Evolutionary conservation across 2,329 filamentous ascomycete genomes (phyloP).

Genomic region (Fusarium bactridioides): DNA sequence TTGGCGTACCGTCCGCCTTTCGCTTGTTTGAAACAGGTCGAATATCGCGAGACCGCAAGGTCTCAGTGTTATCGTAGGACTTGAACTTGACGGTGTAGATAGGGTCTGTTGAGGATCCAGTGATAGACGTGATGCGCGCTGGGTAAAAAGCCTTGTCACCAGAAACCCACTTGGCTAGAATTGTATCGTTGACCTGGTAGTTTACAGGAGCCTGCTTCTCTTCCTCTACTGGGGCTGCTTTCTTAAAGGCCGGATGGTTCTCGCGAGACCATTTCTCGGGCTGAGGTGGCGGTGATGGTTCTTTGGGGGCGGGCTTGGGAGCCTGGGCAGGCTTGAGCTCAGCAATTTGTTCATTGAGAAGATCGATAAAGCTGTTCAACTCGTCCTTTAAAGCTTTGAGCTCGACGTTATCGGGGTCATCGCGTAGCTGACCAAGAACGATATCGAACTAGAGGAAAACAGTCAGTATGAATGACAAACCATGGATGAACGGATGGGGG

Average conservation of each 20-base stretch:
- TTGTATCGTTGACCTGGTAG: slow-evolving; percentile 88
- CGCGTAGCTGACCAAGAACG: slow-evolving; percentile 76
- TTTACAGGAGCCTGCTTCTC: slow-evolving; percentile 58
- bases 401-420: slow-evolving; percentile 82
- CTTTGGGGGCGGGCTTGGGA: slow-evolving; percentile 55
- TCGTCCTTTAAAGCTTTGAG: slow-evolving; percentile 80
- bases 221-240: slow-evolving; percentile 57
- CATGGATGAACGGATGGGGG: neutral
- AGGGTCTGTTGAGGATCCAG: slow-evolving; percentile 87
- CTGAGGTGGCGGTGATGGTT: slow-evolving; percentile 58
- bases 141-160: slow-evolving; percentile 92
- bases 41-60: slow-evolving; percentile 82
- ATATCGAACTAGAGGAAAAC: slow-evolving; percentile 71
- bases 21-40: slow-evolving; percentile 82
- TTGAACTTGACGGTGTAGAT: slow-evolving; percentile 97
- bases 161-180: slow-evolving; percentile 89
- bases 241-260: slow-evolving; percentile 81
- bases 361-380: slow-evolving; percentile 81
- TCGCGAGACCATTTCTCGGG: slow-evolving; percentile 81
- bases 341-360: slow-evolving; percentile 81
- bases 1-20: slow-evolving; percentile 81
- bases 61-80: slow-evolving; percentile 86
- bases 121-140: slow-evolving; percentile 91
- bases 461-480: slow-evolving; percentile 23
- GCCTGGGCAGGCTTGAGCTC: slow-evolving; percentile 70